phyloP scores from a whole-genome alignment of 768 basidiomycete species.

The Amanita pallidorosea region DNA sequence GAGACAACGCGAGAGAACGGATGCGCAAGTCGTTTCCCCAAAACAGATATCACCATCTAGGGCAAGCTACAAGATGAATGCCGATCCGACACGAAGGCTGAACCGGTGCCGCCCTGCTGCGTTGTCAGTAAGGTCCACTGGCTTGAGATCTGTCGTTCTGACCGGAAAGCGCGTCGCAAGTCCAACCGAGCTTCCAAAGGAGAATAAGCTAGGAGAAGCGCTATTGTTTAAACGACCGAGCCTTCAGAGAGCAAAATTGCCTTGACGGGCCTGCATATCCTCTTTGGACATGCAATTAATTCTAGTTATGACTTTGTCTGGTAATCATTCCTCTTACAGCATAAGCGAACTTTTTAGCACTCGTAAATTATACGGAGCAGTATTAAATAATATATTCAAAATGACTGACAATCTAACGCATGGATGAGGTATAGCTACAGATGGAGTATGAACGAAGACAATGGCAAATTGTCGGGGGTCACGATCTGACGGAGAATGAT shows the following conservation, averaged over 20 bases:
- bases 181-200: conserved; percentile 57
- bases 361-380: conserved; percentile 9
- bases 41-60: not conserved
- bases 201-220: conserved; percentile 46
- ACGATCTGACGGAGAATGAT: conserved; percentile 64
- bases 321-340: not conserved
- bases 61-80: not conserved
- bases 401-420: not conserved
- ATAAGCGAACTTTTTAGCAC: not conserved
- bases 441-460: not conserved
- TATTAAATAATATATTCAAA: conserved; percentile 4
- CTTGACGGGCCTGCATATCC: not conserved
- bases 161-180: conserved; percentile 59
- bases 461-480: conserved; percentile 2
- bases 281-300: too few species aligned
- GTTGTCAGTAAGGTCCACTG: conserved; percentile 1
- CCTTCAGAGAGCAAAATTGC: conserved; percentile 33
- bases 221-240: conserved; percentile 59
- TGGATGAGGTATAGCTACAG: conserved; percentile 4
- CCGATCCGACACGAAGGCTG: not conserved
- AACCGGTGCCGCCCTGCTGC: not conserved
- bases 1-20: conserved; percentile 17
- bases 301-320: too few species aligned
- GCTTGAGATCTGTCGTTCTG: conserved; percentile 20
- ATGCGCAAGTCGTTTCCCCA: not conserved